Conservation (phyloP, 2,329 filamentous ascomycete species). For the Trichoderma atrobrunneum region DNA sequence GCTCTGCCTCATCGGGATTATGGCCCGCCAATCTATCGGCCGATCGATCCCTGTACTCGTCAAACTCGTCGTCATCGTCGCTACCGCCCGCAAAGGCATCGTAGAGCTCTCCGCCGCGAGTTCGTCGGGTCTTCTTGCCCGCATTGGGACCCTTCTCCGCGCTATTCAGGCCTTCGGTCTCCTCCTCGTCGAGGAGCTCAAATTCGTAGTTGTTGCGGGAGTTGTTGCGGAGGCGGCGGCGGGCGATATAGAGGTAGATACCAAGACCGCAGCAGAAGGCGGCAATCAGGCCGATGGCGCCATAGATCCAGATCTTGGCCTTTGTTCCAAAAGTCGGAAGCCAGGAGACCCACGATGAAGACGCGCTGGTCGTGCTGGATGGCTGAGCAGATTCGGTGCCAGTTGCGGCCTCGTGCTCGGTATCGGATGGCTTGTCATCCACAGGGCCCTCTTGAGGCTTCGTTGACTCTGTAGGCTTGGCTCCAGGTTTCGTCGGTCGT, state of each 20-base stretch:
- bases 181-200: constrained; percentile 83
- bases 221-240: constrained; percentile 70
- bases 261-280: constrained; percentile 79
- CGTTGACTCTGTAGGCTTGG: constrained; percentile 34
- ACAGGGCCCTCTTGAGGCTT: constrained; percentile 42
- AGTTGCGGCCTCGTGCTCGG: constrained; percentile 28
- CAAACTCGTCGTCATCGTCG: constrained; percentile 59
- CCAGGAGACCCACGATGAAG: constrained; percentile 76
- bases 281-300: constrained; percentile 77
- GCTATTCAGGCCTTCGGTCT: constrained; percentile 56
- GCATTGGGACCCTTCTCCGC: constrained; percentile 45
- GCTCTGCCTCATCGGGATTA: constrained; percentile 35
- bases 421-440: constrained; percentile 24
- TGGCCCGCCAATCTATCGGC: constrained; percentile 31
- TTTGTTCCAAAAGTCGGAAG: constrained; percentile 86
- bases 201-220: constrained; percentile 88
- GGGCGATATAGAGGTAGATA: constrained; percentile 77
- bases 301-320: constrained; percentile 93
- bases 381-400: constrained; percentile 32
- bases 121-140: constrained; percentile 45
- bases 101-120: constrained; percentile 84
- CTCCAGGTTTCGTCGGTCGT: constrained; percentile 53
- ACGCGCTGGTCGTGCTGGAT: constrained; percentile 46
- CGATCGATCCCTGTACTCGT: constrained; percentile 42
- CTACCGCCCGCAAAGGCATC: constrained; percentile 93